These are phyloP conservation scores for Russula sp. DNA, from an alignment of 768 basidiomycete genomes.

Conservation along the genomic window DNA sequence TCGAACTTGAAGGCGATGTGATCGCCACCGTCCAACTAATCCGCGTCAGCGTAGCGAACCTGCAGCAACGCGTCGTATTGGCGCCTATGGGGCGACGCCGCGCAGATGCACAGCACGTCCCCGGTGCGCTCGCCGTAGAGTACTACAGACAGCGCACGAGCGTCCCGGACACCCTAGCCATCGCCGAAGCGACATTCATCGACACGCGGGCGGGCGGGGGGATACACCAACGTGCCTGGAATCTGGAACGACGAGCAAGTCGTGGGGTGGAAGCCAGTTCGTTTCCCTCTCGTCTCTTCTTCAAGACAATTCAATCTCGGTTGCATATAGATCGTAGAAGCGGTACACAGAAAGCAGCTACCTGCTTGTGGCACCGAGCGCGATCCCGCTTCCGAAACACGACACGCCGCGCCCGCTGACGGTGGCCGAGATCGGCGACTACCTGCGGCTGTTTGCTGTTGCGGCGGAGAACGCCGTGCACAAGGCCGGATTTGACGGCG, in stretches of 20 bases:
- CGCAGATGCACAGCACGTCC: conserved; percentile 34
- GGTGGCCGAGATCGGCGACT: conserved; percentile 27
- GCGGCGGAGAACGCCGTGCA: conserved; percentile 37
- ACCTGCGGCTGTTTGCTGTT: conserved; percentile 28
- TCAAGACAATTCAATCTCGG: too few species aligned
- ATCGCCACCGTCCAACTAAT: conserved; percentile 32
- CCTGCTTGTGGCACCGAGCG: neutral
- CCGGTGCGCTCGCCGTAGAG: too few species aligned
- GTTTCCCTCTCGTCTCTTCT: too few species aligned
- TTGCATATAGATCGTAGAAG: conserved; percentile 14
- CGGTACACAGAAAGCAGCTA: conserved; percentile 29
- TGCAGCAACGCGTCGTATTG: conserved; percentile 48
- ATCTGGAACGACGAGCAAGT: too few species aligned
- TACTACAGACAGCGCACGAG: too few species aligned
- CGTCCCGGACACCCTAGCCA: too few species aligned
- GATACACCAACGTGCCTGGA: too few species aligned
- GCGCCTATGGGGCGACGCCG: conserved; percentile 48
- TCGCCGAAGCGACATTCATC: too few species aligned
- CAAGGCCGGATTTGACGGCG: conserved; percentile 30
- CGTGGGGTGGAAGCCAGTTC: too few species aligned
- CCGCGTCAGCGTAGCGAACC: conserved; percentile 36
- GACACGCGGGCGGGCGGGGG: too few species aligned
- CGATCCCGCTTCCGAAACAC: neutral
- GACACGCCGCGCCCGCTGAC: conserved; percentile 22
- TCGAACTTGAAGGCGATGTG: neutral